Percentiles rank a stretch among this genome's conserved stretches.
Evolutionary conservation across 805 yeast species (phyloP).

Genomic region (Pichia heedii): DNA sequence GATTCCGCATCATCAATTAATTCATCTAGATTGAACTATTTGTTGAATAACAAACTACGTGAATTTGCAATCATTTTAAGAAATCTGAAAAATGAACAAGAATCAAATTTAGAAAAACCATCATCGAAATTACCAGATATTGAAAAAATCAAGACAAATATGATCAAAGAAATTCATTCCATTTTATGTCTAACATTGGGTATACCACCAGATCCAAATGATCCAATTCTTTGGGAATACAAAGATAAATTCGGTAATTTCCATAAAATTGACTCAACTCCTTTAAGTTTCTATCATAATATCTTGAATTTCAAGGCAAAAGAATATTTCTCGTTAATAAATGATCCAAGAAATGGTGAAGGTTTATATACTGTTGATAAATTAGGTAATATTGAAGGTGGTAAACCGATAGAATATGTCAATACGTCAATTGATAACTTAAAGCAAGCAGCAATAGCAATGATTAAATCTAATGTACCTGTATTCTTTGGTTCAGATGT

Average conservation of each 20-base stretch:
- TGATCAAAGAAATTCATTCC: conserved; percentile 58
- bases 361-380: conserved; percentile 66
- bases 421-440: conserved; percentile 55
- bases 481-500: conserved; percentile 87
- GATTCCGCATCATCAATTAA: conserved; percentile 58
- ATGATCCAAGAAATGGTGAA: conserved; percentile 76
- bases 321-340: conserved; percentile 56
- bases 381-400: conserved; percentile 67
- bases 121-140: conserved; percentile 8
- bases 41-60: conserved; percentile 63
- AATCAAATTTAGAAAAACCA: conserved; percentile 21
- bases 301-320: conserved; percentile 44
- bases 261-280: conserved; percentile 47
- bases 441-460: conserved; percentile 55
- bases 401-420: conserved; percentile 65
- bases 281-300: conserved; percentile 53
- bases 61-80: conserved; percentile 71
- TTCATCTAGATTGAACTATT: conserved; percentile 46
- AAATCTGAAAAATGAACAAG: conserved; percentile 34
- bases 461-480: conserved; percentile 66
- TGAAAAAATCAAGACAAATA: conserved; percentile 21
- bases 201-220: conserved; percentile 66
- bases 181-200: conserved; percentile 65
- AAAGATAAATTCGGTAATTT: conserved; percentile 60
- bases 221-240: conserved; percentile 65